A percentile compares a stretch with the other conserved stretches of the same genome.
Conservation (phyloP, 2,329 filamentous ascomycete species). For the Stachybotrys chlorohalonatus region DNA sequence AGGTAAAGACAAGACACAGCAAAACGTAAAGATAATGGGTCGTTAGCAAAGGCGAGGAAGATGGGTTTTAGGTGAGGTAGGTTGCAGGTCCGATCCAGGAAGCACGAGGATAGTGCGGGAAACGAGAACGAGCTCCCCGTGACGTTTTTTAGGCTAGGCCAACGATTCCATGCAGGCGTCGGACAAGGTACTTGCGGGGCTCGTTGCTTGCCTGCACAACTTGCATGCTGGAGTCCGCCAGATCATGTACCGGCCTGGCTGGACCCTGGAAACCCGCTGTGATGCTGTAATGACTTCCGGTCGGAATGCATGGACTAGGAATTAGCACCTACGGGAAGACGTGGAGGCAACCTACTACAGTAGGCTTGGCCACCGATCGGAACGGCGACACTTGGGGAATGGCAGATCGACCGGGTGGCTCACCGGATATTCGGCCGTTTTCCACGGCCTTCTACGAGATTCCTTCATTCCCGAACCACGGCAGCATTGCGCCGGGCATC, state of each 20-base stretch:
- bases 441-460: not conserved
- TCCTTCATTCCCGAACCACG: not conserved
- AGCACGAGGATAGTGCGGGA: not conserved
- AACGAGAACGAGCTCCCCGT: not conserved
- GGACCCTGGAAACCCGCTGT: not conserved
- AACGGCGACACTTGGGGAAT: too few relatives aligned
- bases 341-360: too few relatives aligned
- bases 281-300: not conserved
- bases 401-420: too few relatives aligned
- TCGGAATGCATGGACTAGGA: too few relatives aligned
- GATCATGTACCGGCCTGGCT: not conserved
- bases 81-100: not conserved
- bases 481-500: too few relatives aligned
- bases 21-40: not conserved
- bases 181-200: too few relatives aligned
- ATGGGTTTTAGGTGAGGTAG: not conserved
- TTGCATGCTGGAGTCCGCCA: too few relatives aligned
- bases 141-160: not conserved
- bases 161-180: too few relatives aligned
- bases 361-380: too few relatives aligned
- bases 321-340: too few relatives aligned
- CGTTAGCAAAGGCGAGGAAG: not conserved
- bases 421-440: not conserved
- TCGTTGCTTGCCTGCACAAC: too few relatives aligned
- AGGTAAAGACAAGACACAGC: not conserved